Evolutionary conservation across 305 asterid genomes (phyloP).

Genomic region (Coffea humblotiana): DNA sequence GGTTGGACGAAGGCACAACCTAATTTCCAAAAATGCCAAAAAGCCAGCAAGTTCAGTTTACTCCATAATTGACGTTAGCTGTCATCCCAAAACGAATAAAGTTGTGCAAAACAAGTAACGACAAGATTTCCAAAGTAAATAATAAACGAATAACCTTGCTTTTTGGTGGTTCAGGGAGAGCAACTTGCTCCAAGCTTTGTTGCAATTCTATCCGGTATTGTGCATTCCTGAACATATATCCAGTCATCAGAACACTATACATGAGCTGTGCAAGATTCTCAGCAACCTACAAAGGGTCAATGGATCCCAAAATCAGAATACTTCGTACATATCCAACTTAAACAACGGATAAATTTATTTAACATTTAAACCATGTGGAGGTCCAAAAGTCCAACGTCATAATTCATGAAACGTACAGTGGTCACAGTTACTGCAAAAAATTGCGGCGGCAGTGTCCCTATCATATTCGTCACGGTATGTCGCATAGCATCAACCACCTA

Average conservation of each 20-base stretch:
- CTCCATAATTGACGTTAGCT: not conserved
- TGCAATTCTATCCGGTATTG: constrained; percentile 89
- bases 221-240: constrained; percentile 94
- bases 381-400: not conserved
- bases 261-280: constrained; percentile 94
- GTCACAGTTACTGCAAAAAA: constrained; percentile 89
- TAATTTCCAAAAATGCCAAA: not conserved
- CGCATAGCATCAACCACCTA: constrained; percentile 99
- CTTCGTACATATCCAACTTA: constrained; percentile 4
- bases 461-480: constrained; percentile 93
- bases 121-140: not conserved
- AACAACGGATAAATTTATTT: not conserved
- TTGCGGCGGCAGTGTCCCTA: constrained; percentile 93
- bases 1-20: not conserved
- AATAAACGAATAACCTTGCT: constrained; percentile 36
- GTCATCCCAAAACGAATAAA: not conserved
- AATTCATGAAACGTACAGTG: constrained; percentile 53
- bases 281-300: constrained; percentile 57
- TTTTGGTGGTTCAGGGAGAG: constrained; percentile 85
- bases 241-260: constrained; percentile 98
- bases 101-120: not conserved
- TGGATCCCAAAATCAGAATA: constrained; percentile 21
- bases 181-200: constrained; percentile 90
- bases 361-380: not conserved
- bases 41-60: not conserved